Evolutionary conservation across 495 filamentous ascomycete genomes (phyloP), one percentile per base, ranked within the genome.

Genomic region (Daldinia loculata): DNA sequence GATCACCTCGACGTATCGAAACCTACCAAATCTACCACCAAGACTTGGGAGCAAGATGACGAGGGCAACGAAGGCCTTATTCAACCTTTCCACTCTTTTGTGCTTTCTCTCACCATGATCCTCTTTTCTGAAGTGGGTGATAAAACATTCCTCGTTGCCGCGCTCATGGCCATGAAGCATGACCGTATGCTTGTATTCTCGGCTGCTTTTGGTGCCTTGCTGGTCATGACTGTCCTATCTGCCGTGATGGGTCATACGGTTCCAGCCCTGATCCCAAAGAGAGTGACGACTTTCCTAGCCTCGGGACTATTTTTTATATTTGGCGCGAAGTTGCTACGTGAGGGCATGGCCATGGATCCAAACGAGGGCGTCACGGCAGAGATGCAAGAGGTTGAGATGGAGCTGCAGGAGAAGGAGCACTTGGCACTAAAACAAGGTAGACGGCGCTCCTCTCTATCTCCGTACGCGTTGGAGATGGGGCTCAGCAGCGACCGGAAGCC

Each of bases 161-260:
- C 95, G 26, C 86, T 99, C 22, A 99, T 99, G 95, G 95, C 95
- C 2, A 99, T 99, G 95, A 93, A 97, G 71, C 94, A 99, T 76
- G 91, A 95, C 48, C 92, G 95, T 34, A 79, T 98, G 60, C 84
- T 97, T 12, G 96, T 99, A 45, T 99, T 98, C 82, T 89, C 92
- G 7, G 93, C 95, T 6, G 95, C 95, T n/a, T 93, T 98, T 73
- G 85, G 89, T 67, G 97, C 95, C 24, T 82, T 99, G 57, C 88
- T 97, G 59, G 86, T 89, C 76, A 99, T 99, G 95, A 98, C 96
- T 0, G 86, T 98, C 24, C 87, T 99, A n/a, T 98, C 95, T 6
- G 96, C 95, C 15, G 83, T 99, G n/a, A 83, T 98, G 11, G 95
- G 95, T 22, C 95, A 99, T 69, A 92, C 93, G 6, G 92, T 99